Evolutionary conservation across 2,329 filamentous ascomycete genomes (phyloP).

Genomic region (Fusarium odoratissimum): DNA sequence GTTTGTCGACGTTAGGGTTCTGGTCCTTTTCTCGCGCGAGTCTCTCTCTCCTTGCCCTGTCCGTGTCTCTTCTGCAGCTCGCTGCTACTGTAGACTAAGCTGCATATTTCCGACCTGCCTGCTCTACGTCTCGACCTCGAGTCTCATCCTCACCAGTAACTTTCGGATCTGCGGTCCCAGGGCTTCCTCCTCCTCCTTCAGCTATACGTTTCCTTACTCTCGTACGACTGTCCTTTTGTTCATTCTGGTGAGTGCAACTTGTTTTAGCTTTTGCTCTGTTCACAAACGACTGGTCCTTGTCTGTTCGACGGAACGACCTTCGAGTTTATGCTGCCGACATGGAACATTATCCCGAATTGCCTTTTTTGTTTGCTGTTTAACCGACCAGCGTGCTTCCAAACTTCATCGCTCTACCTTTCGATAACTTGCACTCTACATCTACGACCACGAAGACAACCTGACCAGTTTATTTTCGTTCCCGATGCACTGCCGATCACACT

Average conservation of each 20-base stretch:
- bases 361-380: background rate
- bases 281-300: background rate
- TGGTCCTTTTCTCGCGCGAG: constrained; percentile 50
- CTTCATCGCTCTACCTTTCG: background rate
- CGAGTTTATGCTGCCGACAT: background rate
- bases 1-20: constrained; percentile 49
- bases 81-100: constrained; percentile 43
- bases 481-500: background rate
- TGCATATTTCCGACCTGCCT: constrained; percentile 33
- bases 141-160: constrained; percentile 27
- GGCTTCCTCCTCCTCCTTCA: constrained; percentile 19
- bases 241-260: constrained; percentile 37
- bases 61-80: constrained; percentile 46
- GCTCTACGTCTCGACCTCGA: constrained; percentile 19
- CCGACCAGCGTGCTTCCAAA: background rate
- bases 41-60: constrained; percentile 35
- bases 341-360: background rate
- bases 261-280: background rate
- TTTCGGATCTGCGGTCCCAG: constrained; percentile 32
- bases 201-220: constrained; percentile 18
- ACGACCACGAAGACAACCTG: background rate
- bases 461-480: background rate
- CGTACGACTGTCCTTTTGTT: constrained; percentile 29
- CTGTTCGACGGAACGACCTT: constrained; percentile 1
- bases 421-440: background rate